Base-by-base conservation (phyloP, 2,329 filamentous ascomycete genomes). In the Lachnellula occidentalis region DNA sequence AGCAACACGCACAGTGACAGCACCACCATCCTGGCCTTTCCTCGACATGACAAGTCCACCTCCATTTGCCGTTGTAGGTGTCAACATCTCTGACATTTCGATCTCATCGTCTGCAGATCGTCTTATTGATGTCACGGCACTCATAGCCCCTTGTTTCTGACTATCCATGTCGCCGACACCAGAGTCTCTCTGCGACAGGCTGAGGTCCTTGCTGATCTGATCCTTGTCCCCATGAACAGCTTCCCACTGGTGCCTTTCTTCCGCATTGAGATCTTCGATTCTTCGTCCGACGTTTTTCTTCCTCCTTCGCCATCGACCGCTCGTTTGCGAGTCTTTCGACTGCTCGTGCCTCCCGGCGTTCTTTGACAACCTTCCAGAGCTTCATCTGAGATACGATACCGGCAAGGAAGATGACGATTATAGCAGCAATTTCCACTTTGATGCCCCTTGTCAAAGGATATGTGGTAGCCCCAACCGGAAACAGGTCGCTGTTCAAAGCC, bases 371-470 rank as follows among this genome's bases (percentile, higher is more conserved):
- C 58, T 84, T 90, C 91, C 91, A 96, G 14, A 96, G 74, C 64
- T 86, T 89, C 62, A 94, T 76, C 69, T 97, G 92, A 0, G 90
- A 95, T 43, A 95, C 78, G 22, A 96, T 75, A 2, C 92, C 91
- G 17, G 88, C 75, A 9, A 90, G 69, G 55, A 81, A 86, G 19
- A 96, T 75, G 27, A 96, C 79, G 50, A 96, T 73, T 22, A 88
- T 87, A 1, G 82, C 81, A 0, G 90, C 91, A 31, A 90, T 81
- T 69, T 97, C 92, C 14, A 94, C 92, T 39, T 84, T 83, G 53
- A 96, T 94, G 2, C 89, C 90, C 63, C 85, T 87, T 0, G 90
- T 96, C 12, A 96, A 74, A 0, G 92, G 92, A 67, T 95, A 97
- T 0, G 88, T 90, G 47, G 78, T 76, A 1, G 87, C 87, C 37